A percentile compares a stretch with the other conserved stretches of the same genome.
Conservation (phyloP, 1,284 basidiomycete genomes). For the Wolfiporia cocos region DNA sequence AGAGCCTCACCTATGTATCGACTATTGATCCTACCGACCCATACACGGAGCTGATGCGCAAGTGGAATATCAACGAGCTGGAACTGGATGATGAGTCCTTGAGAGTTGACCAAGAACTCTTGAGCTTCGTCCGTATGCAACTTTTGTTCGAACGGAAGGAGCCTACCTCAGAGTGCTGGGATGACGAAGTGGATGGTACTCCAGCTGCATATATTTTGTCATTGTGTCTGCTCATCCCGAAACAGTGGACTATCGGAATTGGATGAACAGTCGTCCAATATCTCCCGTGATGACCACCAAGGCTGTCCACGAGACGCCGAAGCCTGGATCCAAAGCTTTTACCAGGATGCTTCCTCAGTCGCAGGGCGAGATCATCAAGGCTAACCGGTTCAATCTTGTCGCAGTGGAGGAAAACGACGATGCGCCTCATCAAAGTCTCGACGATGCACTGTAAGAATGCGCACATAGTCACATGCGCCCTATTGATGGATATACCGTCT, state of each 20-base stretch:
- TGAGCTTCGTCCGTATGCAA: conserved; percentile 31
- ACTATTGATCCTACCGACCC: conserved; percentile 43
- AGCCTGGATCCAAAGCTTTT: conserved; percentile 14
- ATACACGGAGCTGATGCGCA: conserved; percentile 29
- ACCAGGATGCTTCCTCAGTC: conserved; percentile 5
- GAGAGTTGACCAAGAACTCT: conserved; percentile 29
- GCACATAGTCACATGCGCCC: conserved; percentile 1
- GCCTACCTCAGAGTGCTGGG: conserved; percentile 26
- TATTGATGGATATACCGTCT: no score
- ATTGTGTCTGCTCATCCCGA: conserved; percentile 10
- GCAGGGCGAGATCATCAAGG: conserved; percentile 6
- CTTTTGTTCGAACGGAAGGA: conserved; percentile 19
- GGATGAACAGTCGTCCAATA: conserved; percentile 24
- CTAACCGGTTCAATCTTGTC: conserved; percentile 1
- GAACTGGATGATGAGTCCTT: conserved; percentile 40
- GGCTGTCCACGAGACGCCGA: conserved; percentile 33
- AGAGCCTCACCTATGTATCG: conserved; percentile 37
- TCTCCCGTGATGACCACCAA: conserved; percentile 35
- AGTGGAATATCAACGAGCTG: conserved; percentile 23
- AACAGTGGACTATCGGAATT: conserved; percentile 14
- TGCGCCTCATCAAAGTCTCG: conserved; percentile 2
- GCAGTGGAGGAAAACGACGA: conserved; percentile 3
- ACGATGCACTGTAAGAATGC: conserved; percentile 13
- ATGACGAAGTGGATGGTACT: conserved; percentile 22
- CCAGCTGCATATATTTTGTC: background rate